A percentile compares a stretch with the other conserved stretches of the same genome.
phyloP scores from a whole-genome alignment of 139 green algal genomes.

The Mesotaenium endlicherianum region DNA sequence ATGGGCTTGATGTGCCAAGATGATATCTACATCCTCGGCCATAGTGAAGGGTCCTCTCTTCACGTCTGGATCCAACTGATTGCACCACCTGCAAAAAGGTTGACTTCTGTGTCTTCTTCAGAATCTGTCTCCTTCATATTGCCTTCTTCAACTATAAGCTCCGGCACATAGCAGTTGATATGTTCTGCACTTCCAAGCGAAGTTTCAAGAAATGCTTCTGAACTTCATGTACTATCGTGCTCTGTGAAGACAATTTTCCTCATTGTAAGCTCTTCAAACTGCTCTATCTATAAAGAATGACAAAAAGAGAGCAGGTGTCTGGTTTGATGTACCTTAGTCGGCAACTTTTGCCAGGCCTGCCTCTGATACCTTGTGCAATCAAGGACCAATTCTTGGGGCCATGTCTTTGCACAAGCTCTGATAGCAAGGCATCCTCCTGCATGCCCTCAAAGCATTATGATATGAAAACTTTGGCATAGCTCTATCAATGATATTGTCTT shows the following conservation, averaged over 20 bases:
- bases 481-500: too few species aligned
- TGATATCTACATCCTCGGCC: conserved; percentile 51
- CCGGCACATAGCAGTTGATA: too few species aligned
- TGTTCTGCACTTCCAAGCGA: too few species aligned
- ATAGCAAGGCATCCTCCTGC: conserved; percentile 65
- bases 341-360: conserved; percentile 80
- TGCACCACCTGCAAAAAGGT: conserved; percentile 52
- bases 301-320: background rate
- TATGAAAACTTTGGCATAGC: too few species aligned
- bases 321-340: conserved; percentile 56
- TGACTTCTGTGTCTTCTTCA: background rate
- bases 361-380: conserved; percentile 74
- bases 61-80: conserved; percentile 57
- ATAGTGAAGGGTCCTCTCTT: conserved; percentile 59
- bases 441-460: background rate
- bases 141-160: too few species aligned
- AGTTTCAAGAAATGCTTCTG: too few species aligned
- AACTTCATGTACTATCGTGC: too few species aligned
- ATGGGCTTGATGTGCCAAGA: conserved; percentile 49
- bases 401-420: conserved; percentile 56
- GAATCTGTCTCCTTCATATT: too few species aligned
- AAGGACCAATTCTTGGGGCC: conserved; percentile 74
- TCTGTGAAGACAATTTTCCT: too few species aligned
- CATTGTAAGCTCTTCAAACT: background rate
- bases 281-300: background rate